Evolutionary conservation across 495 filamentous ascomycete genomes (phyloP), one percentile per base, ranked within the genome.

Genomic region (Lepraria neglecta): DNA sequence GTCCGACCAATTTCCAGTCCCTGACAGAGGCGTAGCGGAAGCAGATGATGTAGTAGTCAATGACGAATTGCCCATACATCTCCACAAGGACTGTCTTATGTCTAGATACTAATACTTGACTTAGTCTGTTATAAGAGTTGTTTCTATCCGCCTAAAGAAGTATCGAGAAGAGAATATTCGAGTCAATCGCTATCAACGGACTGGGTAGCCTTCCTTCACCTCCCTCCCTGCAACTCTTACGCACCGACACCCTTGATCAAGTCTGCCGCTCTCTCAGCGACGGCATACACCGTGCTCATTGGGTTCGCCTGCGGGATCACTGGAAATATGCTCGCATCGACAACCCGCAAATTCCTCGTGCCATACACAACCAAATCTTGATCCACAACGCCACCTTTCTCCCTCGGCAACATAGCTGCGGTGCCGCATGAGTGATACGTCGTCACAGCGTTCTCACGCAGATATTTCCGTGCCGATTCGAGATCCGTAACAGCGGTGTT

Each of bases 301-400:
- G 78, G 71, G 69, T 85, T 80, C 1, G 75, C 76, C 17, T 73
- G 71, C 7, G 82, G 72, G 33, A 83, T 74, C 46, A 85, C 63
- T 6, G 83, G 28, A 83, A 67, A 10, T 12, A 84, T 69, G 27
- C 77, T 79, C 14, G 79, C 79, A 67, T 82, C 80, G 3, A 79
- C 70, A 1, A 81, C 72, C 6, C 79, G 72, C 28, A 83, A 62
- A 59, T 76, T 75, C 30, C 42, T 69, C 4, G 71, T 71, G 0
- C 79, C 80, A 60, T 81, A 80, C 3, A 81, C 77, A 53, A 64
- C 68, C 45, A 82, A 67, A 31, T 73, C 59, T 9, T 64, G 40
- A 62, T 76, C 71, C 2, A 71, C 67, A 30, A 78, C 76, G 3
- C 78, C 78, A 7, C 80, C 78, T 7, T 74, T 63, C 63, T 77